A percentile compares a stretch with the other conserved stretches of the same genome.
phyloP scores from a whole-genome alignment of 768 basidiomycete species.

The Kwoniella pini region DNA sequence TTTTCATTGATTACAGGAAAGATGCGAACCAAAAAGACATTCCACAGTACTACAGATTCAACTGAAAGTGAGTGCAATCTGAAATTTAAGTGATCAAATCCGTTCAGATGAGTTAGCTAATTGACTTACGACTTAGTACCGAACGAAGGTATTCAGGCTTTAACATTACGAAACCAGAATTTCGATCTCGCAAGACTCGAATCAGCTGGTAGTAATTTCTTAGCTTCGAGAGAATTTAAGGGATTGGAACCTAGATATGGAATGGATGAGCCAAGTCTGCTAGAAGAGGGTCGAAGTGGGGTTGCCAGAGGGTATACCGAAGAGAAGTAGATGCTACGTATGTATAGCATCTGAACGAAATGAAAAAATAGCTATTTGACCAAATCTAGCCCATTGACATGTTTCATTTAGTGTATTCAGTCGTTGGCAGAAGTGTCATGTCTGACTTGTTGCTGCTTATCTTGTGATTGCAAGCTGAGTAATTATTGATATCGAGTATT shows the following conservation, averaged over 20 bases:
- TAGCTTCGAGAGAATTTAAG: slow-evolving; percentile 71
- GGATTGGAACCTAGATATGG: slow-evolving; percentile 79
- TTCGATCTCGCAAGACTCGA: slow-evolving; percentile 63
- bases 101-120: not conserved
- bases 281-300: slow-evolving; percentile 88
- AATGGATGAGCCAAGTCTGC: slow-evolving; percentile 71
- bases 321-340: slow-evolving; percentile 57
- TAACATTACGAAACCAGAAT: slow-evolving; percentile 69
- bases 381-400: no score
- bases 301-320: slow-evolving; percentile 79
- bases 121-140: slow-evolving; percentile 2
- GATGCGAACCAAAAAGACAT: slow-evolving; percentile 63
- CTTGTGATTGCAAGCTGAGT: no score
- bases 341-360: no score
- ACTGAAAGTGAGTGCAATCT: slow-evolving; percentile 7
- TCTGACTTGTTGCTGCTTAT: no score
- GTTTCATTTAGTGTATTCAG: no score
- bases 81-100: no score
- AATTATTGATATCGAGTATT: no score
- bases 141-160: slow-evolving; percentile 13
- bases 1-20: slow-evolving; percentile 86
- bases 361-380: no score
- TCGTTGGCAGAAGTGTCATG: no score
- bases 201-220: slow-evolving; percentile 63
- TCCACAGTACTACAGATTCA: slow-evolving; percentile 17